Conservation (phyloP, 192 early-diverging fungal genomes). For the Backusella mclennaniae region DNA sequence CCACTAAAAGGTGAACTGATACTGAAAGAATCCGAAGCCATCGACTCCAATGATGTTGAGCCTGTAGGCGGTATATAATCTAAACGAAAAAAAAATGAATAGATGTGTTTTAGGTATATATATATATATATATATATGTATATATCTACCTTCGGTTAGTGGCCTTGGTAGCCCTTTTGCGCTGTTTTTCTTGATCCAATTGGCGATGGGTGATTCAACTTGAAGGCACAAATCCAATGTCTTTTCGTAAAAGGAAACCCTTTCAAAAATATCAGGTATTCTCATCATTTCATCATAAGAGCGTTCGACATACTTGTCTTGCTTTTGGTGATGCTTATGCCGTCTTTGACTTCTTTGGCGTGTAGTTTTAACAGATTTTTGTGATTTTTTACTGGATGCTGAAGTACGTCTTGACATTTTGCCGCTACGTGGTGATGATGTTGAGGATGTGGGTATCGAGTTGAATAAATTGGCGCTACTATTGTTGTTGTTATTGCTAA, state of each 20-base stretch:
- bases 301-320: slow-evolving; percentile 6
- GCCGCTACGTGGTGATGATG: background rate
- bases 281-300: slow-evolving; percentile 31
- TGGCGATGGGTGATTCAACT: slow-evolving; percentile 9
- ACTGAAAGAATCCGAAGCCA: background rate
- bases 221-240: slow-evolving; percentile 20
- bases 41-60: background rate
- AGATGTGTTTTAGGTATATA: background rate
- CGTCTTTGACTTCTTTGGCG: background rate
- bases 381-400: slow-evolving; percentile 15
- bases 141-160: slow-evolving; percentile 12
- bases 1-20: slow-evolving; percentile 16
- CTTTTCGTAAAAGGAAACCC: slow-evolving; percentile 26
- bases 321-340: background rate
- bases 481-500: background rate
- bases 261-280: slow-evolving; percentile 26
- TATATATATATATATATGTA: background rate
- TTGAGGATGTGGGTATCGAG: background rate
- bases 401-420: slow-evolving; percentile 7
- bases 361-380: background rate
- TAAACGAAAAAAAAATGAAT: background rate
- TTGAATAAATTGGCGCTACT: background rate
- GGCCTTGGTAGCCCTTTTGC: slow-evolving; percentile 14
- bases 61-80: background rate
- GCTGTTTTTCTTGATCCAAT: slow-evolving; percentile 5